These are phyloP conservation scores for Pythium diclinum DNA, from an alignment of 352 stramenopile genomes.

Conservation along the genomic window DNA sequence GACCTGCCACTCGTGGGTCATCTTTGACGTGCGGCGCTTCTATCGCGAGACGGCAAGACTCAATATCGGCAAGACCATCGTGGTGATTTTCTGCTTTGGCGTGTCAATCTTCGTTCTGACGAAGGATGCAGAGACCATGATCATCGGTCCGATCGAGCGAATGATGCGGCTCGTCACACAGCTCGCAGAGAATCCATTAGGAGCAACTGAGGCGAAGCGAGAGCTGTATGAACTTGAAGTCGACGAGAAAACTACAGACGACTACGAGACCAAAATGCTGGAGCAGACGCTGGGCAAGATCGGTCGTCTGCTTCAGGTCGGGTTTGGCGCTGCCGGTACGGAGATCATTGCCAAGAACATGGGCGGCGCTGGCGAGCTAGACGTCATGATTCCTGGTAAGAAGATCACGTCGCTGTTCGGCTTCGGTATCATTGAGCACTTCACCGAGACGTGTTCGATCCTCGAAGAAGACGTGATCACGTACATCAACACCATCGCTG, in stretches of 20 bases:
- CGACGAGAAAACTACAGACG: slow-evolving; percentile 62
- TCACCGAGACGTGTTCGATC: slow-evolving; percentile 91
- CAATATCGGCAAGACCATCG: slow-evolving; percentile 84
- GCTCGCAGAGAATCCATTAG: slow-evolving; percentile 62
- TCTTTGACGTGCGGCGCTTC: slow-evolving; percentile 68
- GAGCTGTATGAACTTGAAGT: slow-evolving; percentile 70
- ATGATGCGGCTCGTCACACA: slow-evolving; percentile 90
- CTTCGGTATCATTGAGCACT: slow-evolving; percentile 96
- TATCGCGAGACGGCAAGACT: slow-evolving; percentile 41
- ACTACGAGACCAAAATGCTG: slow-evolving; percentile 96
- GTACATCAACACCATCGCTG: slow-evolving; percentile 97
- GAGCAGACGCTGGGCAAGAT: slow-evolving; percentile 95
- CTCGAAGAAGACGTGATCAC: slow-evolving; percentile 96
- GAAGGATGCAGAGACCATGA: slow-evolving; percentile 91
- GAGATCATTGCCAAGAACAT: slow-evolving; percentile 99
- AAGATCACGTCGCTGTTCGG: slow-evolving; percentile 96
- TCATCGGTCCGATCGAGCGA: slow-evolving; percentile 96
- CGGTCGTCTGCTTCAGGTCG: slow-evolving; percentile 93
- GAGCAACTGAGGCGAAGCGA: slow-evolving; percentile 58
- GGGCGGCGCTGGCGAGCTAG: slow-evolving; percentile 86
- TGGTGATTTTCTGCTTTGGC: slow-evolving; percentile 90
- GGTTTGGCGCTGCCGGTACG: slow-evolving; percentile 95
- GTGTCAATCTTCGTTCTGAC: slow-evolving; percentile 92
- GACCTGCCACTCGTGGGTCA: slow-evolving; percentile 65
- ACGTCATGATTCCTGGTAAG: slow-evolving; percentile 97